Evolutionary conservation across 2,329 filamentous ascomycete species (phyloP).

Genomic region (Aspergillus sp.): DNA sequence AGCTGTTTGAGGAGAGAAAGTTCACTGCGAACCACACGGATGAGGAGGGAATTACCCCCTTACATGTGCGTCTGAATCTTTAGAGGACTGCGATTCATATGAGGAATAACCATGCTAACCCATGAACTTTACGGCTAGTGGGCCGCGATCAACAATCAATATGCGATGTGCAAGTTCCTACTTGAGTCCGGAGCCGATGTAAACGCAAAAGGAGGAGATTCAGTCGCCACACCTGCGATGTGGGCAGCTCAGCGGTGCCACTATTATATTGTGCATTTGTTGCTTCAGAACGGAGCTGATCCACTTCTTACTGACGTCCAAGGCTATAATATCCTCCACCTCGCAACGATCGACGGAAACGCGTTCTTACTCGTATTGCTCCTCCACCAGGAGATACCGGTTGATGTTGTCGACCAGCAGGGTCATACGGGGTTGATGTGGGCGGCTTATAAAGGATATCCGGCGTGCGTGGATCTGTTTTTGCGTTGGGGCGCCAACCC

Average conservation of each 20-base stretch:
- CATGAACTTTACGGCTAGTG: constrained; percentile 59
- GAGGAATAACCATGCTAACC: neutral
- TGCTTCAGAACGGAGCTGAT: constrained; percentile 88
- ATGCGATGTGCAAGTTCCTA: constrained; percentile 94
- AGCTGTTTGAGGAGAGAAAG: constrained; percentile 79
- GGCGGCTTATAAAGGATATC: constrained; percentile 97
- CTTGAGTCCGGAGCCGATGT: constrained; percentile 83
- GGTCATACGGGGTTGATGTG: constrained; percentile 97
- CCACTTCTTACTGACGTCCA: constrained; percentile 89
- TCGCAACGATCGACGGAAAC: constrained; percentile 96
- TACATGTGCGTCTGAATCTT: constrained; percentile 69
- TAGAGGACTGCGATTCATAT: neutral
- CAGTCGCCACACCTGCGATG: constrained; percentile 87
- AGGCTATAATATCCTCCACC: constrained; percentile 96
- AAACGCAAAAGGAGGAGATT: constrained; percentile 94
- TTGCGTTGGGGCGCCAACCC: constrained; percentile 94
- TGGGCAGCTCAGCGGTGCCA: constrained; percentile 97
- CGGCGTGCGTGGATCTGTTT: constrained; percentile 87
- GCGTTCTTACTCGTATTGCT: constrained; percentile 85
- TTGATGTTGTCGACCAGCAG: constrained; percentile 85
- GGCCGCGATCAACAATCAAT: constrained; percentile 99
- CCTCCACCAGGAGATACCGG: constrained; percentile 90
- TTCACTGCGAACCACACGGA: constrained; percentile 82
- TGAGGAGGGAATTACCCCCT: constrained; percentile 88
- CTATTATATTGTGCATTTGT: constrained; percentile 92